A percentile compares a stretch with the other conserved stretches of the same genome.
Conservation (phyloP, 176 grass and related monocot genomes). For the Musa acuminata region DNA sequence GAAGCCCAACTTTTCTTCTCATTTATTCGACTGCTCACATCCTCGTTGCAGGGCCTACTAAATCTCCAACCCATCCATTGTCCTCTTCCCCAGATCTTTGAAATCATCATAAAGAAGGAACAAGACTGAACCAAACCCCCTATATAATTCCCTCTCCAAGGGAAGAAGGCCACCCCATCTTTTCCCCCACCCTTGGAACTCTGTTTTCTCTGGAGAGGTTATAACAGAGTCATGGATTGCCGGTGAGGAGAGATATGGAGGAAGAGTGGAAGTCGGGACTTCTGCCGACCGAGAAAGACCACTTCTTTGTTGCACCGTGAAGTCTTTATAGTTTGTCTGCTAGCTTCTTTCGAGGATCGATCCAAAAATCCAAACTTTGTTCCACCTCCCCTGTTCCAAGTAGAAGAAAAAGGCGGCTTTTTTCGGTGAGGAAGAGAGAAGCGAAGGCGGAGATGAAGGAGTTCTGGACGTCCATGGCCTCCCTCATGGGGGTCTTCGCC, state of each 20-base stretch:
- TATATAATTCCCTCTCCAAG: not conserved
- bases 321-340: no score
- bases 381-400: no score
- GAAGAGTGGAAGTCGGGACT: no score
- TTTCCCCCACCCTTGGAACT: not conserved
- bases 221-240: no score
- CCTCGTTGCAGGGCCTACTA: constrained; percentile 17
- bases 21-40: not conserved
- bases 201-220: not conserved
- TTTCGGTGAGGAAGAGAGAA: not conserved
- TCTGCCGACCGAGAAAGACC: no score
- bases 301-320: no score
- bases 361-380: not conserved
- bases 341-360: not conserved
- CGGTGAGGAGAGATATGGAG: no score
- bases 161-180: not conserved
- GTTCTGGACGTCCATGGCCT: constrained; percentile 63
- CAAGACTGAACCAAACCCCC: not conserved
- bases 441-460: constrained; percentile 38
- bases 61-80: constrained; percentile 15
- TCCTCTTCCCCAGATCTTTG: constrained; percentile 14
- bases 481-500: constrained; percentile 69
- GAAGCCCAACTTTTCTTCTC: not conserved
- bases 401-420: not conserved
- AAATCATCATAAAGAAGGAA: not conserved